phyloP scores from a whole-genome alignment of 768 basidiomycete genomes.

The Tylopilus vinaceipallidus region DNA sequence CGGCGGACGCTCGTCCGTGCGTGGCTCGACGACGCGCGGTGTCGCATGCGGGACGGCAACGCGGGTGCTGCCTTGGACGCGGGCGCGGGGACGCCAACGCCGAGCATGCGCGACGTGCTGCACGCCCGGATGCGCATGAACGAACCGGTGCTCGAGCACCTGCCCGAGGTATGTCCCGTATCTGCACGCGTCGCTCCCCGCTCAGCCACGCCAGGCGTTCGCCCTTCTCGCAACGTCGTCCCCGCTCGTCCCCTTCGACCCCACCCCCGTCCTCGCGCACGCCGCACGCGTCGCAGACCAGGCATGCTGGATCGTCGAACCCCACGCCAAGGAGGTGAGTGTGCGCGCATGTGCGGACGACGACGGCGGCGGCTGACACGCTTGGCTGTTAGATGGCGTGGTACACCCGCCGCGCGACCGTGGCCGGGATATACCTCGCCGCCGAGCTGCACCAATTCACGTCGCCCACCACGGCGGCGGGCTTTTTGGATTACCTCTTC shows the following conservation, averaged over 20 bases:
- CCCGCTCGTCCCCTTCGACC: slow-evolving; percentile 52
- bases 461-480: slow-evolving; percentile 63
- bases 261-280: slow-evolving; percentile 58
- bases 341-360: neutral
- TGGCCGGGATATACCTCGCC: slow-evolving; percentile 69
- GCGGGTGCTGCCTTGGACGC: too few relatives aligned
- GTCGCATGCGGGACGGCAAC: slow-evolving; percentile 40
- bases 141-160: slow-evolving; percentile 57
- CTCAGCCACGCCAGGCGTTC: slow-evolving; percentile 54
- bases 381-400: slow-evolving; percentile 52
- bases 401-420: slow-evolving; percentile 66
- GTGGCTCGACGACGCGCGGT: slow-evolving; percentile 69
- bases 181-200: neutral
- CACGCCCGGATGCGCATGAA: slow-evolving; percentile 60
- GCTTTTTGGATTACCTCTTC: slow-evolving; percentile 67
- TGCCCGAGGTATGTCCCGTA: slow-evolving; percentile 61
- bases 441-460: slow-evolving; percentile 82
- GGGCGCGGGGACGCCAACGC: neutral
- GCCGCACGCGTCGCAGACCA: slow-evolving; percentile 62
- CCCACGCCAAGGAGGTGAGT: slow-evolving; percentile 57
- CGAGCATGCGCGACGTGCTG: slow-evolving; percentile 50
- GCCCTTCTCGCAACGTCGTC: slow-evolving; percentile 60
- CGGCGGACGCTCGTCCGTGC: slow-evolving; percentile 62
- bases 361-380: neutral
- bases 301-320: slow-evolving; percentile 60